Conservation (phyloP, 2,329 filamentous ascomycete species). For the Venturia asperata region DNA sequence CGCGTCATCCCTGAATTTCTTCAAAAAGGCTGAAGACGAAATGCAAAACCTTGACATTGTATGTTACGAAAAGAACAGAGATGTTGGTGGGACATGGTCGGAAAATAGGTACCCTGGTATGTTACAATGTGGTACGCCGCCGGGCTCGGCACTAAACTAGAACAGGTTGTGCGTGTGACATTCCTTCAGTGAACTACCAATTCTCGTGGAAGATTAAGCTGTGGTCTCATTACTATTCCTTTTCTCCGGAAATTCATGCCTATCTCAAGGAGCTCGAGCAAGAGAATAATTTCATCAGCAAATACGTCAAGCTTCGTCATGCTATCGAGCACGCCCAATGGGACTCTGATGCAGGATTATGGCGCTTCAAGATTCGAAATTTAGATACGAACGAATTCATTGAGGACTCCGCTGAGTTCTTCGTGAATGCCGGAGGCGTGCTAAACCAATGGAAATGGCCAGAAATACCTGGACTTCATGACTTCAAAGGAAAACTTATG, state of each 20-base stretch:
- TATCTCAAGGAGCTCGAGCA: slow-evolving; percentile 42
- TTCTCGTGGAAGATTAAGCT: slow-evolving; percentile 45
- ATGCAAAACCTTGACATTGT: slow-evolving; percentile 36
- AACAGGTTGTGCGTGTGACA: slow-evolving; percentile 40
- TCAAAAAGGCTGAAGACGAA: slow-evolving; percentile 39
- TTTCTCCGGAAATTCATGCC: slow-evolving; percentile 42
- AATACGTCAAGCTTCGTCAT: slow-evolving; percentile 42
- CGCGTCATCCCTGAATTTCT: slow-evolving; percentile 37
- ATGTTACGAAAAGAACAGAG: slow-evolving; percentile 34
- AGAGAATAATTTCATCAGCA: slow-evolving; percentile 39
- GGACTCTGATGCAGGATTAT: slow-evolving; percentile 36
- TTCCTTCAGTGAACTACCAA: slow-evolving; percentile 43
- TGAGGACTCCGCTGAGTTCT: slow-evolving; percentile 34
- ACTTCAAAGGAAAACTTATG: slow-evolving; percentile 39
- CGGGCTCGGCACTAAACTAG: neutral
- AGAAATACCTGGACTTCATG: slow-evolving; percentile 35
- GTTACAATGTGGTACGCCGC: neutral
- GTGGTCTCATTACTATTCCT: slow-evolving; percentile 44
- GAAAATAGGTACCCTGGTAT: slow-evolving; percentile 28
- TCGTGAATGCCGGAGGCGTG: slow-evolving; percentile 40
- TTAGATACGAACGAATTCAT: slow-evolving; percentile 29
- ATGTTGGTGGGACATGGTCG: slow-evolving; percentile 29
- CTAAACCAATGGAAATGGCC: slow-evolving; percentile 42
- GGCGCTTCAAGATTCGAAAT: slow-evolving; percentile 35
- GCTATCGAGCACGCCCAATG: slow-evolving; percentile 40